phyloP scores from a whole-genome alignment of 768 basidiomycete genomes.

The Infundibulicybe gibba region DNA sequence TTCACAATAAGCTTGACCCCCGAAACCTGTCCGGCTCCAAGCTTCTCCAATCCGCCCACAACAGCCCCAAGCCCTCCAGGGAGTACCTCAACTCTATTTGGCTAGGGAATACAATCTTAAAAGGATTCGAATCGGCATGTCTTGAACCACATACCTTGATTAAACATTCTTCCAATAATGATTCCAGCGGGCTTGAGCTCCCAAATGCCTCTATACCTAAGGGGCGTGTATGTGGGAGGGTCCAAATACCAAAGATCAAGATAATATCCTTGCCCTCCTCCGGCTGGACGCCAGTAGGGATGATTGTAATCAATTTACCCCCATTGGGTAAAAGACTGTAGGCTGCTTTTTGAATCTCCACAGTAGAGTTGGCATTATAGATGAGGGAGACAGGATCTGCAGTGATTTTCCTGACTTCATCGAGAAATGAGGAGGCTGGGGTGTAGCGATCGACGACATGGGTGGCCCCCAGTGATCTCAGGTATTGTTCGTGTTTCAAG shows the following conservation, averaged over 20 bases:
- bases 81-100: not conserved
- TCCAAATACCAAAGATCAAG: not conserved
- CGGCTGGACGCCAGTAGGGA: conserved; percentile 9
- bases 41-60: not conserved
- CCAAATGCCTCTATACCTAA: not conserved
- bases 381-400: not conserved
- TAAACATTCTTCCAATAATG: not conserved
- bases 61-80: not conserved
- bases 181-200: not conserved
- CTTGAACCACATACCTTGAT: not conserved
- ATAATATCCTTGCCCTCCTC: conserved; percentile 8
- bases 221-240: not conserved
- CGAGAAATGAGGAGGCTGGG: not conserved
- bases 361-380: not conserved
- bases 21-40: not conserved
- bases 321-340: not conserved
- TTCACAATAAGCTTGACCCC: not conserved
- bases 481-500: not conserved
- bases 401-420: not conserved
- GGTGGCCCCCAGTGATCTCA: not conserved
- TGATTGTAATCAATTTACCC: not conserved
- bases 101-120: not conserved
- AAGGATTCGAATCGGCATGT: too few species aligned
- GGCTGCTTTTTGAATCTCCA: not conserved
- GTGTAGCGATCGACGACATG: not conserved